Evolutionary conservation across 306 rosid species (phyloP).

Genomic region (Pterocarpus macrocarpus): DNA sequence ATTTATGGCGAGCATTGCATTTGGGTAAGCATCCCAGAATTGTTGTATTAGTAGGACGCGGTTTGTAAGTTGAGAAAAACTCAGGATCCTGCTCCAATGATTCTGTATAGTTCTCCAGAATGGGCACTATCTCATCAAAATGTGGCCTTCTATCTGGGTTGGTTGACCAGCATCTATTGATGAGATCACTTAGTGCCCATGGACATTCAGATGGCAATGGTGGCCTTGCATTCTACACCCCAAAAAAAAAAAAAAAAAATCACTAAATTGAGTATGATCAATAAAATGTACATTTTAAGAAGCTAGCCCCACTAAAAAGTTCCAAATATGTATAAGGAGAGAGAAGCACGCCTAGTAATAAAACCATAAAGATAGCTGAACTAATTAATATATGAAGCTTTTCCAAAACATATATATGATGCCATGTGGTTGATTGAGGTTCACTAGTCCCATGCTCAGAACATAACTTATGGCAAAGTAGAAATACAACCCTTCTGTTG

Average conservation of each 20-base stretch:
- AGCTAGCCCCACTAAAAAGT: background rate
- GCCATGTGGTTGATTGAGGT: background rate
- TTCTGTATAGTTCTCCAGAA: constrained; percentile 65
- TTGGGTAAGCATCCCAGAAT: constrained; percentile 64
- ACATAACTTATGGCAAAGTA: background rate
- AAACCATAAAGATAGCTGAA: constrained; percentile 5
- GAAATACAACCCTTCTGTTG: constrained; percentile 8
- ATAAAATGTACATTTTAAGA: background rate
- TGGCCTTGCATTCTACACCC: constrained; percentile 91
- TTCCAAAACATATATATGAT: background rate
- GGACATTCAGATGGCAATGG: constrained; percentile 89
- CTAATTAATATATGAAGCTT: background rate
- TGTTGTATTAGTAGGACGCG: constrained; percentile 39
- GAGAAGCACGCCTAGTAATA: background rate
- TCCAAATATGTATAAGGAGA: background rate
- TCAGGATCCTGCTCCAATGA: constrained; percentile 71
- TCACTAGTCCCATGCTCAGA: background rate
- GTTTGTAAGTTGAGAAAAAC: constrained; percentile 69
- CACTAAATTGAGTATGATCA: constrained; percentile 13
- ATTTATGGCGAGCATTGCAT: constrained; percentile 54
- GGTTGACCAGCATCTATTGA: constrained; percentile 87
- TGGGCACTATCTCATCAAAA: constrained; percentile 77
- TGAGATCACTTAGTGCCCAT: constrained; percentile 70
- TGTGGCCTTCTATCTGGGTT: constrained; percentile 82
- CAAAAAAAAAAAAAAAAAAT: background rate